These are phyloP conservation scores for Favolaschia claudopus DNA, from an alignment of 768 basidiomycete genomes.

Conservation along the genomic window DNA sequence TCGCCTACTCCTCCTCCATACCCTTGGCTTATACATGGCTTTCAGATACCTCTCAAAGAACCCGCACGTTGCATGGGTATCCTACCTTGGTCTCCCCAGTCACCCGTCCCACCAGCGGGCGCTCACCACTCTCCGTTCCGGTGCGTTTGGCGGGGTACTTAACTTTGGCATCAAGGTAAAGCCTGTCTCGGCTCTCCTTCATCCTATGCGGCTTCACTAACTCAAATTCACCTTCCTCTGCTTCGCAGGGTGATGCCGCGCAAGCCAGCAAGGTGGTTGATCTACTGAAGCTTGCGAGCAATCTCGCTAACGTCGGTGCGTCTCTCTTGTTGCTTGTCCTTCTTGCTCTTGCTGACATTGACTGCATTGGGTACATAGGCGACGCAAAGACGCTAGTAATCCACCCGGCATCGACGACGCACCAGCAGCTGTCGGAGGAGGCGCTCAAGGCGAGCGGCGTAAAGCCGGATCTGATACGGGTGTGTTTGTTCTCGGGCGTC, in stretches of 20 bases:
- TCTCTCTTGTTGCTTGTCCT: not conserved
- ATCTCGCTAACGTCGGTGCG: conserved; percentile 39
- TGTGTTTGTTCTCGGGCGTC: conserved; percentile 32
- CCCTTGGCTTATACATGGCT: not conserved
- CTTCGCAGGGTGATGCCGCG: conserved; percentile 24
- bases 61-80: conserved; percentile 46
- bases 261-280: conserved; percentile 43
- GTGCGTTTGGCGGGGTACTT: conserved; percentile 46
- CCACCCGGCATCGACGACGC: conserved; percentile 66
- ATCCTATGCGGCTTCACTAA: not conserved
- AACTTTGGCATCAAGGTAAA: conserved; percentile 47
- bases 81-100: conserved; percentile 44
- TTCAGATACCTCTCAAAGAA: conserved; percentile 42
- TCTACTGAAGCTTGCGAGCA: conserved; percentile 42
- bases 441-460: conserved; percentile 60
- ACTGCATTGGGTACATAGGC: not conserved
- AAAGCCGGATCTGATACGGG: conserved; percentile 63
- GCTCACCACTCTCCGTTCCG: conserved; percentile 34
- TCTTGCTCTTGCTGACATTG: not conserved
- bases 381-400: conserved; percentile 52
- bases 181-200: not conserved
- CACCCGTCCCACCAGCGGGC: conserved; percentile 46
- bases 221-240: not conserved
- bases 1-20: not conserved
- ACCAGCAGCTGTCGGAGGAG: conserved; percentile 56